phyloP scores from a whole-genome alignment of 2,329 filamentous ascomycete genomes.

The Penicillium italicum region DNA sequence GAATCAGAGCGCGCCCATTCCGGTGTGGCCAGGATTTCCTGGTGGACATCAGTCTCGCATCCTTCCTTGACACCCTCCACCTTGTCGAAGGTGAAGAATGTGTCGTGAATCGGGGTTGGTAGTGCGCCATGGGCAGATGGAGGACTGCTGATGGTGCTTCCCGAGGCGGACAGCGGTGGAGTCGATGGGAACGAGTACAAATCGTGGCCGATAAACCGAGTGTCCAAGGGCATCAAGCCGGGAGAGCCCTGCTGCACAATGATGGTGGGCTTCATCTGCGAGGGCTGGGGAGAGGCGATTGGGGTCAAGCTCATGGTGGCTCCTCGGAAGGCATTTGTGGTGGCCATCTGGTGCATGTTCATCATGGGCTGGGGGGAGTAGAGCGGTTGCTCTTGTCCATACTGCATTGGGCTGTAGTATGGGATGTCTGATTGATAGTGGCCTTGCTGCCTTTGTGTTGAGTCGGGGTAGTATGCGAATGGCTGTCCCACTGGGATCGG shows the following conservation, averaged over 20 bases:
- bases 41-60: constrained; percentile 65
- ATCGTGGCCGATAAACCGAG: constrained; percentile 63
- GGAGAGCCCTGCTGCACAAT: constrained; percentile 57
- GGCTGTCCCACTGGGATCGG: constrained; percentile 59
- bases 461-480: constrained; percentile 85
- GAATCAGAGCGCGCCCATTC: constrained; percentile 77
- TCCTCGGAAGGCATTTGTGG: constrained; percentile 42
- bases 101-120: constrained; percentile 76
- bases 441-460: constrained; percentile 62
- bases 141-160: constrained; percentile 83
- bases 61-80: constrained; percentile 66
- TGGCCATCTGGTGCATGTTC: constrained; percentile 45
- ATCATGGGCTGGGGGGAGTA: constrained; percentile 42
- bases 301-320: constrained; percentile 55
- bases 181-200: constrained; percentile 75
- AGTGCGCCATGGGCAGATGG: constrained; percentile 69
- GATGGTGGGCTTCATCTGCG: constrained; percentile 72
- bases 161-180: constrained; percentile 78
- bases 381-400: constrained; percentile 32
- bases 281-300: constrained; percentile 69
- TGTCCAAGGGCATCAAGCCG: constrained; percentile 64
- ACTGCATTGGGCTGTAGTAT: constrained; percentile 43
- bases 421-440: constrained; percentile 62
- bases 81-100: constrained; percentile 69
- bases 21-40: constrained; percentile 67